Percentiles rank a stretch among this genome's conserved stretches.
Conservation (phyloP, 2,329 filamentous ascomycete genomes). For the Aspergillus tamarii region DNA sequence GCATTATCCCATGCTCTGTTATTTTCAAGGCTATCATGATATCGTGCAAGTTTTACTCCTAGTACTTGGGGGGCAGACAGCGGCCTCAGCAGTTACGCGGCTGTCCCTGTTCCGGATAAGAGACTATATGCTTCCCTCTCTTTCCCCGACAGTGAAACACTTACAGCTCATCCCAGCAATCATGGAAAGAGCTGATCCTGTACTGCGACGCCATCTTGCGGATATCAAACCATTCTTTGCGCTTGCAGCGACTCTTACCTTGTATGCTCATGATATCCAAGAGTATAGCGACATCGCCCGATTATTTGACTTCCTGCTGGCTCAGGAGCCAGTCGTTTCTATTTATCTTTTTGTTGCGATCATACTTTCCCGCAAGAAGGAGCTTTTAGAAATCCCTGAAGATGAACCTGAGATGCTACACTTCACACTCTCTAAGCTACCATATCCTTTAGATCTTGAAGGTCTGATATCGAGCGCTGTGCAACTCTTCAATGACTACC, state of each 20-base stretch:
- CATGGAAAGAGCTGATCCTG: constrained; percentile 70
- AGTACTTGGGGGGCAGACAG: constrained; percentile 69
- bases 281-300: constrained; percentile 85
- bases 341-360: constrained; percentile 93
- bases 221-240: constrained; percentile 87
- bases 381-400: constrained; percentile 79
- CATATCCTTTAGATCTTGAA: constrained; percentile 79
- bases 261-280: constrained; percentile 96
- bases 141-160: constrained; percentile 79
- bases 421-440: constrained; percentile 82
- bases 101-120: constrained; percentile 88
- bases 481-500: constrained; percentile 65
- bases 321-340: constrained; percentile 81
- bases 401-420: constrained; percentile 94
- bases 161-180: constrained; percentile 86
- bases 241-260: constrained; percentile 86
- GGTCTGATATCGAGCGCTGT: constrained; percentile 69
- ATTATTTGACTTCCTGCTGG: constrained; percentile 89
- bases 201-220: constrained; percentile 74
- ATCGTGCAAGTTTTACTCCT: constrained; percentile 95
- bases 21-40: constrained; percentile 98
- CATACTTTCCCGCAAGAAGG: constrained; percentile 75
- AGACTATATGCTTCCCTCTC: constrained; percentile 94
- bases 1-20: constrained; percentile 79
- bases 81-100: constrained; percentile 70